Evolutionary conservation across 164 flowering plant species (phyloP).

Genomic region (Vitis labrusca): DNA sequence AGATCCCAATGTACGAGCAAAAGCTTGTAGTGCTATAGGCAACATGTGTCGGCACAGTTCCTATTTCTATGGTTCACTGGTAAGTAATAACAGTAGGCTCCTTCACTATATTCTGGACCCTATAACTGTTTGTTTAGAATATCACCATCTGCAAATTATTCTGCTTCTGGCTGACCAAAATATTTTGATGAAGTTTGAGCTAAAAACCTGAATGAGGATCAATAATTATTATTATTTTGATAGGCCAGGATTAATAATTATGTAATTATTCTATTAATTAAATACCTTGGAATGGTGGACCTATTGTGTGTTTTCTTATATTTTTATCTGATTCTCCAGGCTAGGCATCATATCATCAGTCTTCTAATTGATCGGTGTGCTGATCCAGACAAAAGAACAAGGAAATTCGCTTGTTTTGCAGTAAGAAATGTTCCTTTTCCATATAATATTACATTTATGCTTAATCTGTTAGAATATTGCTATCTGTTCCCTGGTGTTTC

Average conservation of each 20-base stretch:
- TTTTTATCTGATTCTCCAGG: conserved; percentile 39
- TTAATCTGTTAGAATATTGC: not conserved
- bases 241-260: no score
- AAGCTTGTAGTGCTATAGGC: conserved; percentile 95
- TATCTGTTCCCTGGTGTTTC: no score
- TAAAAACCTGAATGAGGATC: no score
- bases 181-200: not conserved
- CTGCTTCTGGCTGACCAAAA: not conserved
- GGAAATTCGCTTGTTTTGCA: conserved; percentile 97
- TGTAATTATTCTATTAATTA: no score
- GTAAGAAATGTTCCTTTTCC: conserved; percentile 40
- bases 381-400: conserved; percentile 86
- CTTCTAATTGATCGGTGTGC: conserved; percentile 84
- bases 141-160: not conserved
- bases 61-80: conserved; percentile 71
- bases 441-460: not conserved
- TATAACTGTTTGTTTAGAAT: not conserved
- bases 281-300: not conserved
- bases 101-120: not conserved
- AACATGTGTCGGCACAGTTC: conserved; percentile 97
- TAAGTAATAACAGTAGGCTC: conserved; percentile 28
- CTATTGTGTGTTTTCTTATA: conserved; percentile 3
- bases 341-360: conserved; percentile 55
- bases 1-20: conserved; percentile 86
- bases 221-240: no score